These are phyloP conservation scores for Cyberlindnera suaveolens DNA, from an alignment of 805 yeast species.

Conservation along the genomic window DNA sequence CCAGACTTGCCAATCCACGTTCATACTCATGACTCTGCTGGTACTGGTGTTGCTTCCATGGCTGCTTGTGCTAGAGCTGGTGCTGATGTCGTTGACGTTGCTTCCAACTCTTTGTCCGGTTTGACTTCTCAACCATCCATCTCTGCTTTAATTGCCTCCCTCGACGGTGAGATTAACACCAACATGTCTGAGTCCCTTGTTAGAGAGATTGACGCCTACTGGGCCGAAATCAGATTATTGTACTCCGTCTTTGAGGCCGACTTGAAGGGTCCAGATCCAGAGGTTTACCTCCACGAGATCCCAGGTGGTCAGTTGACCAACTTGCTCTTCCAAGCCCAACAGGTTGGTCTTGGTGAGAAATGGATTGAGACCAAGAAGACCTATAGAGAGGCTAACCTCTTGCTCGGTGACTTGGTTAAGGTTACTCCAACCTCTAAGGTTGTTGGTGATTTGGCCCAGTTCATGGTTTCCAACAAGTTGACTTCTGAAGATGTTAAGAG, in stretches of 20 bases:
- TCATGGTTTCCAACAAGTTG: constrained; percentile 95
- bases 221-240: constrained; percentile 98
- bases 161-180: constrained; percentile 79
- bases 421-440: constrained; percentile 99
- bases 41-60: constrained; percentile 98
- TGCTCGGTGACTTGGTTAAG: constrained; percentile 94
- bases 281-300: constrained; percentile 95
- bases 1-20: constrained; percentile 97
- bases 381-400: constrained; percentile 82
- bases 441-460: constrained; percentile 99
- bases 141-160: constrained; percentile 85
- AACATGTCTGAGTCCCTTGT: constrained; percentile 63
- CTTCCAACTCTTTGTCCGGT: constrained; percentile 96
- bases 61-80: constrained; percentile 92
- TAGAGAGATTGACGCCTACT: constrained; percentile 84
- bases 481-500: constrained; percentile 78
- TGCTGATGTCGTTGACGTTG: constrained; percentile 97
- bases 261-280: constrained; percentile 99
- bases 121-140: constrained; percentile 97
- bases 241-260: constrained; percentile 98
- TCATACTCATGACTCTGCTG: constrained; percentile 99
- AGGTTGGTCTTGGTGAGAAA: constrained; percentile 93
- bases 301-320: constrained; percentile 99
- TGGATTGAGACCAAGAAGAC: constrained; percentile 96
- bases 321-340: constrained; percentile 97